Conservation (phyloP, 768 basidiomycete genomes). For the Leucogyrophana mollusca region DNA sequence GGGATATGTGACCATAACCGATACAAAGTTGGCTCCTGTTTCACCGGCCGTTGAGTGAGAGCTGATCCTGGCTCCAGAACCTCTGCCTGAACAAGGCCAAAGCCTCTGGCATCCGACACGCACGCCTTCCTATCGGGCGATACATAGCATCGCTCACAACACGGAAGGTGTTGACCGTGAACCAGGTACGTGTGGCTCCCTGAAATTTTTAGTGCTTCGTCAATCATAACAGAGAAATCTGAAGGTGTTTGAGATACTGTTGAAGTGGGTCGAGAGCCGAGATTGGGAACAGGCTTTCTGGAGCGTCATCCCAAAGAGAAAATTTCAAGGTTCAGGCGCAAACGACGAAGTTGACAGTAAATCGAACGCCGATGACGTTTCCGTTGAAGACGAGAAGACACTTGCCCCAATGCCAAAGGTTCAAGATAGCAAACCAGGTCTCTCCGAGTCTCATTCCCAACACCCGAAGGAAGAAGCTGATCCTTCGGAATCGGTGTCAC, state of each 20-base stretch:
- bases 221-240: not conserved
- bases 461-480: too few relatives aligned
- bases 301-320: slow-evolving; percentile 89
- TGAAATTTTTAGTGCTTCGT: too few relatives aligned
- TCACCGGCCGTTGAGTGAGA: not conserved
- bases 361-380: too few relatives aligned
- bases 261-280: slow-evolving; percentile 83
- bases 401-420: too few relatives aligned
- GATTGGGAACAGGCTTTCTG: slow-evolving; percentile 88
- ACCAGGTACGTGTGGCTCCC: slow-evolving; percentile 64
- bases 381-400: too few relatives aligned
- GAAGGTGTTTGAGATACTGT: slow-evolving; percentile 83
- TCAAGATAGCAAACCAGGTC: too few relatives aligned
- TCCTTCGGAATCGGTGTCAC: too few relatives aligned
- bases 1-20: slow-evolving; percentile 96
- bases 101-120: slow-evolving; percentile 71
- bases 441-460: too few relatives aligned
- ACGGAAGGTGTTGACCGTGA: slow-evolving; percentile 95
- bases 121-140: slow-evolving; percentile 91
- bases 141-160: slow-evolving; percentile 83
- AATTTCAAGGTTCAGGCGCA: slow-evolving; percentile 52
- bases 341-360: too few relatives aligned
- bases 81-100: slow-evolving; percentile 87
- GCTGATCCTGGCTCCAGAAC: slow-evolving; percentile 47
- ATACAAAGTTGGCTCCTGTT: slow-evolving; percentile 70